A percentile compares a stretch with the other conserved stretches of the same genome.
Evolutionary conservation across 2,329 filamentous ascomycete species (phyloP).

Genomic region (Chaetomiaceae sp.): DNA sequence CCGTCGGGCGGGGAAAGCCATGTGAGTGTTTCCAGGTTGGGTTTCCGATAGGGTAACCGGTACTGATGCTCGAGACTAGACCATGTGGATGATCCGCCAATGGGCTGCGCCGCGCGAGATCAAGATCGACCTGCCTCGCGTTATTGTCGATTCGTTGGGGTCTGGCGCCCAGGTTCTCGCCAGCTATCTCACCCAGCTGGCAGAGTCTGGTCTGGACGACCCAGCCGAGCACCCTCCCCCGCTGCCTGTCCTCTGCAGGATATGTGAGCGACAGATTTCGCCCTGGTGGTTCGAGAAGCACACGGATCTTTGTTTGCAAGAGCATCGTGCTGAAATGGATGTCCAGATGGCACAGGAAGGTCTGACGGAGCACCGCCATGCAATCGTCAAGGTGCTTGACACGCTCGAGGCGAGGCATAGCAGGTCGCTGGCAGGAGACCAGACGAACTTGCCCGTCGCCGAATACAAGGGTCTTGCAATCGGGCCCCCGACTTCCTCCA

Average conservation of each 20-base stretch:
- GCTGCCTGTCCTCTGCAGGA: slow-evolving; percentile 83
- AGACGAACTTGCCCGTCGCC: slow-evolving; percentile 51
- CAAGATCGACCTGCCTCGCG: slow-evolving; percentile 84
- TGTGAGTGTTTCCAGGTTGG: slow-evolving; percentile 52
- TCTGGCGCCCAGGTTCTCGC: slow-evolving; percentile 93
- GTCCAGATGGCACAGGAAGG: slow-evolving; percentile 94
- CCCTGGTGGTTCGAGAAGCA: slow-evolving; percentile 99
- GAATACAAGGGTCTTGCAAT: slow-evolving; percentile 89
- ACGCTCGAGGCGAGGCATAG: slow-evolving; percentile 76
- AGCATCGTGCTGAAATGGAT: slow-evolving; percentile 95
- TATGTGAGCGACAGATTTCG: slow-evolving; percentile 94
- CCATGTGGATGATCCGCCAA: slow-evolving; percentile 99
- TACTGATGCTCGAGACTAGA: slow-evolving; percentile 48
- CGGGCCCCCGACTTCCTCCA: slow-evolving; percentile 66
- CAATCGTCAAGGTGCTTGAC: slow-evolving; percentile 92
- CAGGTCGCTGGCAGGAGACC: slow-evolving; percentile 55
- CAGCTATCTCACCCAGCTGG: slow-evolving; percentile 83
- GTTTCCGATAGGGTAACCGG: too few species aligned
- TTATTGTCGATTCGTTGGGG: slow-evolving; percentile 89
- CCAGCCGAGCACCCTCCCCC: slow-evolving; percentile 75
- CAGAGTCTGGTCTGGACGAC: slow-evolving; percentile 75
- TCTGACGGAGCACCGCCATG: slow-evolving; percentile 84
- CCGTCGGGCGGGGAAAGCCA: slow-evolving; percentile 83
- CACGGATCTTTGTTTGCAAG: slow-evolving; percentile 90
- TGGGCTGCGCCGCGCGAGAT: slow-evolving; percentile 86